Conservation (phyloP, 352 stramenopile genomes). For the Phytopythium ostracodes region DNA sequence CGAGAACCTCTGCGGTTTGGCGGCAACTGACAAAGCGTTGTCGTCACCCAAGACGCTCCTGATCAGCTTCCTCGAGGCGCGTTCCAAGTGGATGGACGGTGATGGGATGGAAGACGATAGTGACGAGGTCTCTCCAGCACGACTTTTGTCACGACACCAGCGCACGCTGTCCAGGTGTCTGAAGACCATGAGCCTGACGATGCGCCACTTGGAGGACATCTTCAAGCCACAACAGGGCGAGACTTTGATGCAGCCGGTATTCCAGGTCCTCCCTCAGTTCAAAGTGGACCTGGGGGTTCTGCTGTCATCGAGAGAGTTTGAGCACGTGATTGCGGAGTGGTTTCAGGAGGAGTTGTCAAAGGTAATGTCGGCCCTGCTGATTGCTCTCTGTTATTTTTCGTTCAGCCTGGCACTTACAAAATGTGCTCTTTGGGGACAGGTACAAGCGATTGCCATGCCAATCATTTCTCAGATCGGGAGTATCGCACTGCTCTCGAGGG, state of each 20-base stretch:
- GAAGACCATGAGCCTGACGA: slow-evolving; percentile 49
- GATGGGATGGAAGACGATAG: slow-evolving; percentile 4
- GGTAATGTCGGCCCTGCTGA: no score
- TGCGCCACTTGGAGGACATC: slow-evolving; percentile 52
- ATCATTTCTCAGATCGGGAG: slow-evolving; percentile 57
- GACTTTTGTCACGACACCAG: slow-evolving; percentile 20
- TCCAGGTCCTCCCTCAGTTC: slow-evolving; percentile 20
- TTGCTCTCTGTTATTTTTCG: no score
- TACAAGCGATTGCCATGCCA: slow-evolving; percentile 26
- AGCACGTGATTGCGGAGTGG: slow-evolving; percentile 28
- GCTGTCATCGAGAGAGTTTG: slow-evolving; percentile 25
- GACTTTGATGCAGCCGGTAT: slow-evolving; percentile 21
- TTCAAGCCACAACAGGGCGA: slow-evolving; percentile 28
- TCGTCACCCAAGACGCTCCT: slow-evolving; percentile 33
- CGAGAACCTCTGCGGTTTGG: slow-evolving; percentile 52
- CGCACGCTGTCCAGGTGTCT: slow-evolving; percentile 48
- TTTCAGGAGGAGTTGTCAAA: slow-evolving; percentile 30
- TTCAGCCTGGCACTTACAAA: no score
- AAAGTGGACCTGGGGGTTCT: slow-evolving; percentile 25
- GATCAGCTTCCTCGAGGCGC: slow-evolving; percentile 39
- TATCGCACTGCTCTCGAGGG: slow-evolving; percentile 45
- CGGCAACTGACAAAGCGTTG: slow-evolving; percentile 24
- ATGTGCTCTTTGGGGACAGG: slow-evolving; percentile 35
- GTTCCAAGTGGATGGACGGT: slow-evolving; percentile 45
- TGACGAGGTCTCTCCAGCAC: slow-evolving; percentile 9